phyloP scores from a whole-genome alignment of 169 alveolate genomes.

The Plasmodium fragile region DNA sequence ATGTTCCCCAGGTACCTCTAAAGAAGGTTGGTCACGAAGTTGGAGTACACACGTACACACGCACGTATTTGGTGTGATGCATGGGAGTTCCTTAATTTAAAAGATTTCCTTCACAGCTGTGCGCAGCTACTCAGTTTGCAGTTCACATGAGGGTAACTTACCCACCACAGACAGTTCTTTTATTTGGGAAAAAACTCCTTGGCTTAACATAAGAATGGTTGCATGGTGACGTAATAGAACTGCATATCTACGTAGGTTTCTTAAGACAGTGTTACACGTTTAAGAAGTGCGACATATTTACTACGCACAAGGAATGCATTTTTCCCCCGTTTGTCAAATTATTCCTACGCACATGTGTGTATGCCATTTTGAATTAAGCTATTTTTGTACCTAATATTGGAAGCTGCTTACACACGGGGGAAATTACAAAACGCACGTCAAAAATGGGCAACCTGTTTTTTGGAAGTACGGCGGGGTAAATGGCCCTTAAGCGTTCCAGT shows the following conservation, averaged over 20 bases:
- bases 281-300: background rate
- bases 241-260: background rate
- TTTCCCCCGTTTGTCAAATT: background rate
- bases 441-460: background rate
- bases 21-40: background rate
- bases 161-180: background rate
- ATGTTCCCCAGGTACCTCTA: background rate
- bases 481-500: background rate
- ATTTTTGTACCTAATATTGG: background rate
- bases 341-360: background rate
- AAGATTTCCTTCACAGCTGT: background rate
- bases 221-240: background rate
- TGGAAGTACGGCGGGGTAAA: background rate
- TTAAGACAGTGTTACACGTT: background rate
- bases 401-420: background rate
- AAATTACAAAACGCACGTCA: background rate
- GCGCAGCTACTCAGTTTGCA: background rate
- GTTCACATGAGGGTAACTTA: background rate
- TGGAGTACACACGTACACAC: background rate
- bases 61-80: background rate
- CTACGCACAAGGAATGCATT: background rate
- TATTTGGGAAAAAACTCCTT: background rate
- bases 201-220: background rate
- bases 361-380: background rate
- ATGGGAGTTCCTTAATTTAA: background rate